phyloP scores from a whole-genome alignment of 805 yeast species.

The Yarrowia sp. region DNA sequence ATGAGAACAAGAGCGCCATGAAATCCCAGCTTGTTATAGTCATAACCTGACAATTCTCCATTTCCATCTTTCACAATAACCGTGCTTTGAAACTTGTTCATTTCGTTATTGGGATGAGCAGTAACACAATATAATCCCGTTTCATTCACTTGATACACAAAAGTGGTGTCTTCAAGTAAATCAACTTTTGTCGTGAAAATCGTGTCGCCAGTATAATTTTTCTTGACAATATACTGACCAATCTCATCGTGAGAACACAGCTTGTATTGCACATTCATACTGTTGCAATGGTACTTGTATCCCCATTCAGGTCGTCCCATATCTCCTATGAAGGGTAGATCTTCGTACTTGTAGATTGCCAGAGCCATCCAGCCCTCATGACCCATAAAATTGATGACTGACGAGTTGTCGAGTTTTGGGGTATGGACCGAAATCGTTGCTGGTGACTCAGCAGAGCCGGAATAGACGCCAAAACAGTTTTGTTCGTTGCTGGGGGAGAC shows the following conservation, averaged over 20 bases:
- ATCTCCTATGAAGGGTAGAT: neutral
- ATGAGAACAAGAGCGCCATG: neutral
- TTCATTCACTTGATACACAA: neutral
- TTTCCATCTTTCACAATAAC: neutral
- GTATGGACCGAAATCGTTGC: neutral
- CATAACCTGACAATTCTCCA: slow-evolving; percentile 12
- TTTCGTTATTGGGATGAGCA: slow-evolving; percentile 12
- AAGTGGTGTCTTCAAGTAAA: neutral
- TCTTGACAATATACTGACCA: slow-evolving; percentile 19
- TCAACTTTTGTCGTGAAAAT: slow-evolving; percentile 20
- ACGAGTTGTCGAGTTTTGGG: neutral
- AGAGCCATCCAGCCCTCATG: slow-evolving; percentile 25
- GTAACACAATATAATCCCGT: slow-evolving; percentile 16
- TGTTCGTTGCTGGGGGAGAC: neutral
- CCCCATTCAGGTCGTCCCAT: slow-evolving; percentile 14
- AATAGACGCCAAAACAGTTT: slow-evolving; percentile 7
- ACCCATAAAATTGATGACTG: slow-evolving; percentile 17
- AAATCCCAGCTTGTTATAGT: neutral
- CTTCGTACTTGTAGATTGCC: slow-evolving; percentile 15
- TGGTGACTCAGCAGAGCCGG: neutral
- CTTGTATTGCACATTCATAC: slow-evolving; percentile 20
- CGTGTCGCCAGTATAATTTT: neutral
- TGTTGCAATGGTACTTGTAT: slow-evolving; percentile 19
- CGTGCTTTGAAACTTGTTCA: neutral
- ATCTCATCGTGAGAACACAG: slow-evolving; percentile 6